Base-by-base conservation (phyloP, 2,329 filamentous ascomycete genomes). In the Pseudocercospora fijiensis region DNA sequence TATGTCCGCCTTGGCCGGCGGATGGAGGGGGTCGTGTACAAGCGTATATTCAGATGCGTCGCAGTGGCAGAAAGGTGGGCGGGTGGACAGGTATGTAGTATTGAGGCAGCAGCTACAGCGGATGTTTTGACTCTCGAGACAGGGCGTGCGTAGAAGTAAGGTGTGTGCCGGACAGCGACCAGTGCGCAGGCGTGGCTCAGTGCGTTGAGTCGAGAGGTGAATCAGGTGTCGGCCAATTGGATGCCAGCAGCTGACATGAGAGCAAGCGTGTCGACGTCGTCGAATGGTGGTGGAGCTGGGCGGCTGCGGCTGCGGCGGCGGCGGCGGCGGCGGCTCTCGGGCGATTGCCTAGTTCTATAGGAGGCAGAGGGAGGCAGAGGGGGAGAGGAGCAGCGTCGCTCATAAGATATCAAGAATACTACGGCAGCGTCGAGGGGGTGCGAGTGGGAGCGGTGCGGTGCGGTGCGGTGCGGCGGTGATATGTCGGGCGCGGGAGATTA, bases 1-100 rank as follows among this genome's bases (percentile, higher is more conserved):
- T 6, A 30, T 53, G 57, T 55, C 58, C 58, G 66, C 64, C 66
- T 63, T 41, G 62, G 63, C 66, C 57, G 64, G 65, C 63, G 61
- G 55, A 47, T 62, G 61, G 55, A 18, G 18, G 37, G 37, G 16
- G 16, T 41, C 57, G 60, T 51, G 27, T n/a, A 41, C 16, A 56
- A 41, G 18, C 9, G 28, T 18, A 37, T 22, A 28, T 10, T 13
- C 27, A 33, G 49, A 33, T 58, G 41, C 20, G 37, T 52, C 30
- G 16, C 16, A 27, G 55, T 28, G 41, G 27, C 55, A 24, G 30
- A 10, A 10, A 53, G 22, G 49, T 13, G 24, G n/a, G 47, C 56
- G 28, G 20, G 18, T 28, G 27, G 16, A 58, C 53, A 10, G 22
- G n/a, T 45, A 24, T 43, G 57, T 13, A 37, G 30, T 49, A 49